Base-by-base conservation (phyloP, 805 yeast species). In the Pichia nakasei region DNA sequence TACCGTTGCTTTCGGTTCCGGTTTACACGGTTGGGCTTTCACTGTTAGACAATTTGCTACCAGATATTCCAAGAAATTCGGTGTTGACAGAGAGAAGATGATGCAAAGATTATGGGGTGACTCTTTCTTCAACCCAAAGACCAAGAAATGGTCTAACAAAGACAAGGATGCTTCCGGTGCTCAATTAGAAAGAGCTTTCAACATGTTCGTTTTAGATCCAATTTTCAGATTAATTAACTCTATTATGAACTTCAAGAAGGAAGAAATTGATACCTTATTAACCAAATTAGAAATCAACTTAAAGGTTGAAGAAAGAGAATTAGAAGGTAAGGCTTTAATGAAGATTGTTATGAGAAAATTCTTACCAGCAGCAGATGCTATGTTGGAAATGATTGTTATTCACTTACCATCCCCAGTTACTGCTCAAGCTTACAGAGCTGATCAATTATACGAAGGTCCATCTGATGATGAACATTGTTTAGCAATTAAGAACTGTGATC, bases 21-120 rank as follows among this genome's bases (percentile, higher is more conserved):
- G 97, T 85, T 80, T 91, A 68, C 98, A 91, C 82, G 98, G 98
- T 75, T 91, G 98, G 98, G 97, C 97, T 69, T 91, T 91, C 91
- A 91, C 98, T 63, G 84, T 91, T 68, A 87, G 98, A 75, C 97
- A 91, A 80, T 91, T 91, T 63, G 97, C 97, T 63, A 72, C 77
- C 75, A 86, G 96, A 78, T 91, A 93, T 82, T 80, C 96, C 70
- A 88, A 89, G 88, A 93, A 91, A 78, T 91, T 93, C 70, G 97
- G 97, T 88, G 97, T 91, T 67, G 97, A 91, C 85, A 82, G 86
- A 71, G 57, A 68, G 52, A 91, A 93, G 86, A 88, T 91, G 97
- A 86, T 87, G 96, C 91, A 86, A 75, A 85, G 97, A 79, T 81
- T 91, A 72, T 91, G 98, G 98, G 98, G 98, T 75, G 97, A 91